These are phyloP conservation scores for Talaromyces piceae DNA, from an alignment of 2,329 filamentous ascomycete genomes.

Conservation along the genomic window DNA sequence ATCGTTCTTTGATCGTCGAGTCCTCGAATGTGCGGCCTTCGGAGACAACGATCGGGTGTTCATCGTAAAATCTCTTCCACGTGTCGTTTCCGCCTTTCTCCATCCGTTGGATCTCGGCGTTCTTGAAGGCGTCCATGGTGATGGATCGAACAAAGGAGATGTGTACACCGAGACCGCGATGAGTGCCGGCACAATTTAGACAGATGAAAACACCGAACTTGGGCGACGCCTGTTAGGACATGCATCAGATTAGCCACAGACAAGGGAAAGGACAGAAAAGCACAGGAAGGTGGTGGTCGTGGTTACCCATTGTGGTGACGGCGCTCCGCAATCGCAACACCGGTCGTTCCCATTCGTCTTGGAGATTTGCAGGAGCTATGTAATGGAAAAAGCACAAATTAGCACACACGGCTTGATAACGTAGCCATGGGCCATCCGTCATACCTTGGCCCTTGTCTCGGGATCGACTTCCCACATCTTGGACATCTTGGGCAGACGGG, in stretches of 20 bases:
- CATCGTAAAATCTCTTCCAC: slow-evolving; percentile 82
- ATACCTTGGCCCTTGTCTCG: slow-evolving; percentile 89
- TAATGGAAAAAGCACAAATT: not conserved
- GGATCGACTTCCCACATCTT: slow-evolving; percentile 99
- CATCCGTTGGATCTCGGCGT: slow-evolving; percentile 88
- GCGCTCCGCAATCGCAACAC: slow-evolving; percentile 93
- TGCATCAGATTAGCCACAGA: slow-evolving; percentile 1
- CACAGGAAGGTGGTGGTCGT: not conserved
- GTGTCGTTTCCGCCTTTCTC: slow-evolving; percentile 80
- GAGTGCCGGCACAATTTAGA: slow-evolving; percentile 87
- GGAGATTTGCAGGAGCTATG: slow-evolving; percentile 79
- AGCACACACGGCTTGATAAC: not conserved
- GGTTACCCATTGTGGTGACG: slow-evolving; percentile 89
- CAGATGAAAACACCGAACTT: slow-evolving; percentile 99
- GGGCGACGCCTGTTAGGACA: slow-evolving; percentile 55
- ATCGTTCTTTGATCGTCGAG: slow-evolving; percentile 81
- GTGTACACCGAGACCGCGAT: slow-evolving; percentile 91
- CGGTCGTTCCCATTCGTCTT: slow-evolving; percentile 81
- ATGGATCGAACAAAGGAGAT: slow-evolving; percentile 97
- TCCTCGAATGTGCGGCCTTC: slow-evolving; percentile 70
- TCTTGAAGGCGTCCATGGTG: slow-evolving; percentile 98
- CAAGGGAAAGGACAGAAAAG: not conserved
- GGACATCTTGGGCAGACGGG: slow-evolving; percentile 30
- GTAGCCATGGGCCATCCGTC: not conserved
- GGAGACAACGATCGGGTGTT: slow-evolving; percentile 58